Conservation (phyloP, 176 grass and related monocot genomes). For the Calamus simplicifolius region DNA sequence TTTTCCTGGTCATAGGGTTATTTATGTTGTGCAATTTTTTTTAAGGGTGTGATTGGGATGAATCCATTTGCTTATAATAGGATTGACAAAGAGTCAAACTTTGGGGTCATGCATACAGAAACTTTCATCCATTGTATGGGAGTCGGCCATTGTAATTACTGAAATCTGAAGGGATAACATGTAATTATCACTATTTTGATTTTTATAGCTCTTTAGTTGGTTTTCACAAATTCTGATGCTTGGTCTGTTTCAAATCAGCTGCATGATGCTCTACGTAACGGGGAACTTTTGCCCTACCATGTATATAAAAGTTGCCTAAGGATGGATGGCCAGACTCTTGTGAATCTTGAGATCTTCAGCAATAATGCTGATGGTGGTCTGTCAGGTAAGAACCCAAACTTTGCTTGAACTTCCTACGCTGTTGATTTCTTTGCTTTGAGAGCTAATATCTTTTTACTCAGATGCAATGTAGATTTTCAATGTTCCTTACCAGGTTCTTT, state of each 20-base stretch:
- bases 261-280: conserved; percentile 70
- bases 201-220: background rate
- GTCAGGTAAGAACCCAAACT: conserved; percentile 34
- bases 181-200: background rate
- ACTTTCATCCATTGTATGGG: background rate
- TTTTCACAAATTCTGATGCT: background rate
- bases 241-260: conserved; percentile 44
- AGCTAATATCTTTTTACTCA: conserved; percentile 2
- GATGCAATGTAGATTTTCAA: background rate
- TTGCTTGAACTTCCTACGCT: no score
- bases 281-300: conserved; percentile 70
- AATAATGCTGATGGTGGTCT: conserved; percentile 74
- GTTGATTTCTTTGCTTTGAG: conserved; percentile 3
- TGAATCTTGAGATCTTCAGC: conserved; percentile 94
- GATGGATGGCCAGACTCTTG: conserved; percentile 94
- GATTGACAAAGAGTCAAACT: background rate
- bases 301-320: conserved; percentile 85
- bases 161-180: background rate
- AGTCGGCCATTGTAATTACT: background rate
- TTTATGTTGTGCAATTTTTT: no score
- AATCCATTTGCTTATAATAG: no score
- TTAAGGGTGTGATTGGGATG: no score
- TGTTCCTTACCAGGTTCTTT: conserved; percentile 5
- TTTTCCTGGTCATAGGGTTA: no score
- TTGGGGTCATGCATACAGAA: background rate